Evolutionary conservation across 1,284 basidiomycete genomes (phyloP), one percentile per base, ranked within the genome.

Genomic region (Cystobasidium slooffiae): DNA sequence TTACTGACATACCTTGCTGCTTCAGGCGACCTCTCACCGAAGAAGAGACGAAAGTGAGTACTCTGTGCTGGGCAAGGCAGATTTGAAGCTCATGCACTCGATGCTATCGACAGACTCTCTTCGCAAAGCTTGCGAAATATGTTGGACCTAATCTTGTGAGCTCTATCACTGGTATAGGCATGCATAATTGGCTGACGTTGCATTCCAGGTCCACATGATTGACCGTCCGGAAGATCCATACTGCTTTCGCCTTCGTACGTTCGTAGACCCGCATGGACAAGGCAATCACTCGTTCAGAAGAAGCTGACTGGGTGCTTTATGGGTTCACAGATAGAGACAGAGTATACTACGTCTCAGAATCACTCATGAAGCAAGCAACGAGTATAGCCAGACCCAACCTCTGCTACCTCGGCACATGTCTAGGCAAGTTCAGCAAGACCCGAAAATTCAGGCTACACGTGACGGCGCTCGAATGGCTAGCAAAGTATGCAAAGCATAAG

Each of bases 371-470:
- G 75, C 87, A 97, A 44, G 91, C 91, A 52, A 93, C 94, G 74
- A 97, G 93, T 1, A 88, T 99, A 64, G 93, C 94, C 22, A 88
- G 95, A 53, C 91, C 92, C 20, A 97, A 95, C 81, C 89, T 99
- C 77, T 87, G 98, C 82, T 93, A 91, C 70, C 86, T 99, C 20
- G 97, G 97, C 37, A 97, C 94, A 77, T 99, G 96, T 84, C 91
- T 99, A 77, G 97, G 97, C 79, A 98, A 98, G 83, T 99, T 99
- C 84, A 92, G 89, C 81, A 99, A 98, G 86, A 90, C 90, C 67
- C 94, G 94, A 75, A 99, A 98, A 83, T 99, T 99, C 87, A 94
- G 95, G 85, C 86, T 99, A 76, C 95, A 98, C 80, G 89, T 99
- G 78, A 97, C 95, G 0, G 88, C 92, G 18, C 86, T 99, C 74